A percentile compares a stretch with the other conserved stretches of the same genome.
Conservation (phyloP, 1,139 yeast species). For the Yamadazyma friedrichii region DNA sequence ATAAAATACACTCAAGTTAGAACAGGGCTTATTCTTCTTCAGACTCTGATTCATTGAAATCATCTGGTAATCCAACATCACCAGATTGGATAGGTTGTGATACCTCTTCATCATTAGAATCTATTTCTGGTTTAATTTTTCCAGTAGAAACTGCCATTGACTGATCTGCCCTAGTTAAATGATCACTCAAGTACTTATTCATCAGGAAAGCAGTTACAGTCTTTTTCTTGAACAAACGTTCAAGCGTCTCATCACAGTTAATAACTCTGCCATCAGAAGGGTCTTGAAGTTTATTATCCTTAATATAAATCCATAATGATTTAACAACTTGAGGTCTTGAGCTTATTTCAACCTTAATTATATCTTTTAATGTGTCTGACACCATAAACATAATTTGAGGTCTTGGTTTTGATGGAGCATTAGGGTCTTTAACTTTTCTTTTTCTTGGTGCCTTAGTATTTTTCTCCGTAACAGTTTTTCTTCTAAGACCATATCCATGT, state of each 20-base stretch:
- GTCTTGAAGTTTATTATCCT: conserved; percentile 61
- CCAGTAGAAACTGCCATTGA: neutral
- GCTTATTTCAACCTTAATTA: conserved; percentile 38
- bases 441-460: conserved; percentile 8
- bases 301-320: conserved; percentile 71
- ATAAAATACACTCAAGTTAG: no score
- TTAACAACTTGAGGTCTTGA: conserved; percentile 76
- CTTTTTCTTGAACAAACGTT: conserved; percentile 55
- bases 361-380: conserved; percentile 48
- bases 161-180: conserved; percentile 20
- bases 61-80: no score
- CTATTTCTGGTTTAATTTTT: neutral
- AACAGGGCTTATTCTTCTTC: no score
- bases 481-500: conserved; percentile 15
- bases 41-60: no score
- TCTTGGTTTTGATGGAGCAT: conserved; percentile 1
- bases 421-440: conserved; percentile 2
- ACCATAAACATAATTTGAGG: conserved; percentile 19
- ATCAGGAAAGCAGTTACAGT: conserved; percentile 62
- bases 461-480: conserved; percentile 7
- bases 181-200: conserved; percentile 58
- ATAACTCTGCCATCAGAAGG: conserved; percentile 68
- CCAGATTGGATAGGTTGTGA: neutral
- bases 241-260: conserved; percentile 63
- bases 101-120: neutral